Evolutionary conservation across 345 rosid species (phyloP).

Genomic region (Syzygium grande): DNA sequence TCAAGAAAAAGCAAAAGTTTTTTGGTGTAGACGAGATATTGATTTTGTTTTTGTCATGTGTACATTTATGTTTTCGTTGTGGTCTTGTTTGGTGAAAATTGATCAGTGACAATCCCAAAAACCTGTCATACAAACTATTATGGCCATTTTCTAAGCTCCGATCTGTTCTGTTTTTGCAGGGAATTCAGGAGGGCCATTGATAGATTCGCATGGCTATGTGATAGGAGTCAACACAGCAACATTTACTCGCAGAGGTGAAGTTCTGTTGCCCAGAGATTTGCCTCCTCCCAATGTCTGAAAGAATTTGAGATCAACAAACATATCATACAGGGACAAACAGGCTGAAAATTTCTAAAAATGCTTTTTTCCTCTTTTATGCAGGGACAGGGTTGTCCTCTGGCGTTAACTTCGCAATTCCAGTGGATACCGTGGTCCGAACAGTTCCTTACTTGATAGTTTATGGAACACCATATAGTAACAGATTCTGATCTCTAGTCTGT

Average conservation of each 20-base stretch:
- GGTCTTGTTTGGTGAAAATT: not conserved
- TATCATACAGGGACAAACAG: not conserved
- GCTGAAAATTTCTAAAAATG: not conserved
- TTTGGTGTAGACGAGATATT: not conserved
- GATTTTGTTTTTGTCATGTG: not conserved
- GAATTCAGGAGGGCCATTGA: slow-evolving; percentile 76
- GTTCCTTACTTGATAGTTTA: slow-evolving; percentile 77
- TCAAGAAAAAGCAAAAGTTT: not conserved
- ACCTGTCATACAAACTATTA: not conserved
- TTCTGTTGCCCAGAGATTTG: not conserved
- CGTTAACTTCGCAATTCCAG: slow-evolving; percentile 76
- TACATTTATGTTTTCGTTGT: not conserved
- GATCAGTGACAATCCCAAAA: not conserved
- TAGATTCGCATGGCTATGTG: slow-evolving; percentile 74
- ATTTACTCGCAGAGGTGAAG: slow-evolving; percentile 72
- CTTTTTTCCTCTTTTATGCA: slow-evolving; percentile 10
- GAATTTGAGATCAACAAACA: not conserved
- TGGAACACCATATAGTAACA: slow-evolving; percentile 75
- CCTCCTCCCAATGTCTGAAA: not conserved
- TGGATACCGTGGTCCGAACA: slow-evolving; percentile 57
- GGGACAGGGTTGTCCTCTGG: slow-evolving; percentile 82
- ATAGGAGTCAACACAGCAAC: slow-evolving; percentile 88
- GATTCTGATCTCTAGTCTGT: slow-evolving; percentile 30
- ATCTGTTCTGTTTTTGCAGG: slow-evolving; percentile 16
- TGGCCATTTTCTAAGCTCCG: not conserved